Evolutionary conservation across 495 filamentous ascomycete species (phyloP).

Genomic region (Hypoxylon crocopeplum): DNA sequence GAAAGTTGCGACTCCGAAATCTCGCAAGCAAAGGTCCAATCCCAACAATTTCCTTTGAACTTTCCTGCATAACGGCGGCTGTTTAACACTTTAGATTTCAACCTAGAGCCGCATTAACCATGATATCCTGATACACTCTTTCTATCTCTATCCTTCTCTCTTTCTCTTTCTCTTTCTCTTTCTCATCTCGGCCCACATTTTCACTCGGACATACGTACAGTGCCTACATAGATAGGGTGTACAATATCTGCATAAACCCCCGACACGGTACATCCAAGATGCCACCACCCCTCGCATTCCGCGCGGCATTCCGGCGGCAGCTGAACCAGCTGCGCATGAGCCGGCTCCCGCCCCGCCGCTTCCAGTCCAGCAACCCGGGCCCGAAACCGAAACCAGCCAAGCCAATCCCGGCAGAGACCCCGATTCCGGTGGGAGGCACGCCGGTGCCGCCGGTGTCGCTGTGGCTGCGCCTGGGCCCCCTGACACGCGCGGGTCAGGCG

Average conservation of each 20-base stretch:
- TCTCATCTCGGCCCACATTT: too few relatives aligned
- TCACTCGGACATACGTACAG: too few relatives aligned
- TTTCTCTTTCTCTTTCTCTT: neutral
- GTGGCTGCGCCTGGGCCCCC: slow-evolving; percentile 61
- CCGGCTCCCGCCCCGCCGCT: slow-evolving; percentile 22
- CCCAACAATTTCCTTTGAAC: neutral
- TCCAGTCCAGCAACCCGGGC: slow-evolving; percentile 17
- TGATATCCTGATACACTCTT: slow-evolving; percentile 12
- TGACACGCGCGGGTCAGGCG: slow-evolving; percentile 67
- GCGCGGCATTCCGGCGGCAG: slow-evolving; percentile 20
- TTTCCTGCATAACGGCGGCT: neutral
- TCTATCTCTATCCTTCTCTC: neutral
- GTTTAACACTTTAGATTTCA: neutral
- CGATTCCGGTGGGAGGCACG: slow-evolving; percentile 14
- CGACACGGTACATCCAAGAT: neutral
- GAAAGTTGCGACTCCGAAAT: slow-evolving; percentile 6
- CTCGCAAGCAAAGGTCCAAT: neutral
- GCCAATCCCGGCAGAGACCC: slow-evolving; percentile 6
- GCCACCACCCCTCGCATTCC: too few relatives aligned
- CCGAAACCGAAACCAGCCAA: slow-evolving; percentile 9
- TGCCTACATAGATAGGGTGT: too few relatives aligned
- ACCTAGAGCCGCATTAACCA: neutral
- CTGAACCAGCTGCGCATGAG: slow-evolving; percentile 15
- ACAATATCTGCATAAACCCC: too few relatives aligned
- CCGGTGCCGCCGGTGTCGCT: slow-evolving; percentile 47